phyloP scores from a whole-genome alignment of 352 stramenopile genomes.

The Thraustochytrium sp. region DNA sequence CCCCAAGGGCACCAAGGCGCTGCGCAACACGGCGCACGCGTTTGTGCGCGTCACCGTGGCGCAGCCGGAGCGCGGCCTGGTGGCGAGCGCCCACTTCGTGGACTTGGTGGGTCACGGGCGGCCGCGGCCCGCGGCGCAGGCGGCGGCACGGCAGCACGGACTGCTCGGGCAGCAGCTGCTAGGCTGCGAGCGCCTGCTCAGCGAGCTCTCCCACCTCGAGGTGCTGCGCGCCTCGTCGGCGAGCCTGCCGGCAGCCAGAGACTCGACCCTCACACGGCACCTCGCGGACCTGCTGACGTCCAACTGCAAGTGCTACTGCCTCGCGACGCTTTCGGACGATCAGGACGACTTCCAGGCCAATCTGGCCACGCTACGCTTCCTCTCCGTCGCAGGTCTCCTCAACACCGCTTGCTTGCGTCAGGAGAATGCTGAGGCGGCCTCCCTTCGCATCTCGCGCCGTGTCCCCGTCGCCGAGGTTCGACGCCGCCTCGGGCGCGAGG shows the following conservation, averaged over 20 bases:
- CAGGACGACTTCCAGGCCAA: background rate
- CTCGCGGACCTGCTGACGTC: background rate
- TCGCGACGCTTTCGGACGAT: background rate
- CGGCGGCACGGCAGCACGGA: background rate
- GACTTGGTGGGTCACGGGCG: background rate
- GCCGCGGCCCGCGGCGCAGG: background rate
- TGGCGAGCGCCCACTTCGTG: background rate
- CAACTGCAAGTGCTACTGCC: background rate
- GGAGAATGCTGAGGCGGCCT: background rate
- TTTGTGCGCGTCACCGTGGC: background rate
- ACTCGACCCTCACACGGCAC: background rate
- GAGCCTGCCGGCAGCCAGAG: background rate
- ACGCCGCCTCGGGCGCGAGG: background rate
- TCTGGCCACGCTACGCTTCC: background rate
- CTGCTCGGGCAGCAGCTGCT: background rate
- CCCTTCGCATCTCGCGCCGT: background rate
- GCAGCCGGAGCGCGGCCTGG: background rate
- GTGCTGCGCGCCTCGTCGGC: background rate
- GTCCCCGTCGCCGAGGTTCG: background rate
- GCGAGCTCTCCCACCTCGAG: background rate
- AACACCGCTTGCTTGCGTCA: slow-evolving; percentile 7
- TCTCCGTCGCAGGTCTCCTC: background rate
- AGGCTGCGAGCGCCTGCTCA: background rate
- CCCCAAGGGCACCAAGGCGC: background rate
- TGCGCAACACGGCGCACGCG: background rate